A percentile compares a stretch with the other conserved stretches of the same genome.
These are phyloP conservation scores for Cryptosporidium ubiquitum DNA, from an alignment of 169 alveolate species.

Conservation along the genomic window DNA sequence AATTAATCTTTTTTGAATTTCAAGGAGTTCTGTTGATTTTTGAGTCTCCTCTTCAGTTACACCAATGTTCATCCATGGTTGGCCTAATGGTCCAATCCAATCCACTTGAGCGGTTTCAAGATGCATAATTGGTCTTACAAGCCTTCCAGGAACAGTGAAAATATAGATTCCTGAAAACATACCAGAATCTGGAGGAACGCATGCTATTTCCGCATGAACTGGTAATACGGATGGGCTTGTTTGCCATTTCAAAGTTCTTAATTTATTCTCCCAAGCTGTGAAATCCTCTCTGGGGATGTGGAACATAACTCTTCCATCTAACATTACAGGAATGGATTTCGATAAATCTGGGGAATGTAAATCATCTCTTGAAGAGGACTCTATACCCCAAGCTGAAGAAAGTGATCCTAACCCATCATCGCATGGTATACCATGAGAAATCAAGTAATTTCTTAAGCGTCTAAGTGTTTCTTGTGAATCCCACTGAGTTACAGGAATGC, in stretches of 20 bases:
- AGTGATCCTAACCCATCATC: slow-evolving; percentile 81
- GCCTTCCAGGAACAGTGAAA: slow-evolving; percentile 95
- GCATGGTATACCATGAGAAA: slow-evolving; percentile 59
- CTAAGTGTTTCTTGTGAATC: slow-evolving; percentile 48
- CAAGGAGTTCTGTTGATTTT: slow-evolving; percentile 31
- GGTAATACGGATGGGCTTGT: slow-evolving; percentile 80
- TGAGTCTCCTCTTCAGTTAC: slow-evolving; percentile 67
- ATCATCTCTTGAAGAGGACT: slow-evolving; percentile 82
- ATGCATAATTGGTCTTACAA: slow-evolving; percentile 96
- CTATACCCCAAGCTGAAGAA: slow-evolving; percentile 81
- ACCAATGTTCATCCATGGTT: slow-evolving; percentile 91
- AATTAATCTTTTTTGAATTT: slow-evolving; percentile 37
- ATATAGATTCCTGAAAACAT: slow-evolving; percentile 92
- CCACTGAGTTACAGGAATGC: slow-evolving; percentile 78
- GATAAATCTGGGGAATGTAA: slow-evolving; percentile 82
- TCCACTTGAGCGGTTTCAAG: slow-evolving; percentile 90
- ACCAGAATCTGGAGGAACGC: slow-evolving; percentile 83
- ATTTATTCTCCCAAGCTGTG: slow-evolving; percentile 77
- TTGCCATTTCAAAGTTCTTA: slow-evolving; percentile 82
- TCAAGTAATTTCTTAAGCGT: slow-evolving; percentile 34
- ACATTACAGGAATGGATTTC: slow-evolving; percentile 86
- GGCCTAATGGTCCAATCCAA: slow-evolving; percentile 97
- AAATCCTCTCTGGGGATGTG: slow-evolving; percentile 80
- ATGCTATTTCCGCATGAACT: slow-evolving; percentile 86
- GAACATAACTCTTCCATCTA: slow-evolving; percentile 92